Conservation (phyloP, 768 basidiomycete species). For the Boletus rubescentipes region DNA sequence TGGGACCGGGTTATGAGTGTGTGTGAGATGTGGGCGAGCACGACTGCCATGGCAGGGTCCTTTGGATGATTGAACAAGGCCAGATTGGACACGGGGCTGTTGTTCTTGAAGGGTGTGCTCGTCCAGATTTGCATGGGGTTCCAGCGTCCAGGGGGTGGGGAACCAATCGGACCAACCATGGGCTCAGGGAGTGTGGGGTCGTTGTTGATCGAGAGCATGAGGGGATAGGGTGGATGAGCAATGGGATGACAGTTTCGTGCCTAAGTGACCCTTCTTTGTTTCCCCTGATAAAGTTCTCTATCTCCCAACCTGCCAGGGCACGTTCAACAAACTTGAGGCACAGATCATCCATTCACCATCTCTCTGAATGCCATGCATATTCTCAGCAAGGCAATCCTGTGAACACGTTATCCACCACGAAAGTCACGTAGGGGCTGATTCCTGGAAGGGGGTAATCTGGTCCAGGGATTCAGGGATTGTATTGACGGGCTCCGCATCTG, state of each 20-base stretch:
- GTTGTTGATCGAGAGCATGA: constrained; percentile 16
- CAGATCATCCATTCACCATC: constrained; percentile 85
- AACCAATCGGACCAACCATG: constrained; percentile 4
- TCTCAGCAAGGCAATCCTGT: constrained; percentile 72
- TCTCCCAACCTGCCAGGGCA: constrained; percentile 75
- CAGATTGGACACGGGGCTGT: background rate
- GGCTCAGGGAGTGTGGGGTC: background rate
- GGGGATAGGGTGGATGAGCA: constrained; percentile 66
- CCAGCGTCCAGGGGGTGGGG: constrained; percentile 16
- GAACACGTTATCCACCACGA: constrained; percentile 89
- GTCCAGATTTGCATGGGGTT: constrained; percentile 21
- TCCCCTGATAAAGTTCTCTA: constrained; percentile 67
- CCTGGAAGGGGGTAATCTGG: constrained; percentile 76
- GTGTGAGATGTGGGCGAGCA: constrained; percentile 12
- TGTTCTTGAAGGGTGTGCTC: constrained; percentile 22
- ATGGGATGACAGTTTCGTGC: constrained; percentile 51
- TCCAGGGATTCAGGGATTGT: constrained; percentile 82
- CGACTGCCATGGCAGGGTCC: too few species aligned
- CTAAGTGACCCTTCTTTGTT: constrained; percentile 53
- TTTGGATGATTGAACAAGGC: background rate
- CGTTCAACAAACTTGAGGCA: constrained; percentile 86
- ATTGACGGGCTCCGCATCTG: constrained; percentile 60
- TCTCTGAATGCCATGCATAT: constrained; percentile 70
- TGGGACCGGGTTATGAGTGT: constrained; percentile 22
- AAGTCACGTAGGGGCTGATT: constrained; percentile 75